Evolutionary conservation across 257 asterid genomes (phyloP).

Genomic region (Solanum virginianum): DNA sequence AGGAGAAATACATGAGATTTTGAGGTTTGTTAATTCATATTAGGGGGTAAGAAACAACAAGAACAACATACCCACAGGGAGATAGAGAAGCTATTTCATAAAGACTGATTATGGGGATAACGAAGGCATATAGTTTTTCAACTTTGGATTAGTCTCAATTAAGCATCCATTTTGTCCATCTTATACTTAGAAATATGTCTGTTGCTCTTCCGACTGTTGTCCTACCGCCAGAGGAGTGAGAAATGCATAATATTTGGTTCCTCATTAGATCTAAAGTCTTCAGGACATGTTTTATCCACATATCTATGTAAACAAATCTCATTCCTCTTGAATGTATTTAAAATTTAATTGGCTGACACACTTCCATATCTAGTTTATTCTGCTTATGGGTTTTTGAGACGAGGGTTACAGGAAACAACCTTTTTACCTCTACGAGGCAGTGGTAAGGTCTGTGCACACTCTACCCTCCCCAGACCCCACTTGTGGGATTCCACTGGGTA

Average conservation of each 20-base stretch:
- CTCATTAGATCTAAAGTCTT: neutral
- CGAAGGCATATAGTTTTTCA: neutral
- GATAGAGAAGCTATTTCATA: too few relatives aligned
- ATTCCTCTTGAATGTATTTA: neutral
- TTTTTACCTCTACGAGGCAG: too few relatives aligned
- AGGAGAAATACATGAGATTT: neutral
- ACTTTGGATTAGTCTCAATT: neutral
- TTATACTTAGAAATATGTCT: neutral
- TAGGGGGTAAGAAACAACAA: neutral
- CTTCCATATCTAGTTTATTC: too few relatives aligned
- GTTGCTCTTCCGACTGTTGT: neutral
- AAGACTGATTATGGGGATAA: neutral
- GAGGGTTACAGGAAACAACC: too few relatives aligned
- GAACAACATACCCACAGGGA: too few relatives aligned
- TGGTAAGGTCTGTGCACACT: too few relatives aligned
- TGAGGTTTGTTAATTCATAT: neutral
- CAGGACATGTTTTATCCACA: neutral
- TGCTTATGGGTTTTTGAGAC: too few relatives aligned
- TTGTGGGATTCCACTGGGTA: too few relatives aligned
- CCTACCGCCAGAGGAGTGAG: neutral
- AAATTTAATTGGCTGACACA: neutral
- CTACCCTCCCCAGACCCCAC: too few relatives aligned
- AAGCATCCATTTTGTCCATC: neutral
- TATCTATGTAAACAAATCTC: neutral
- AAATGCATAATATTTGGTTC: neutral